A percentile compares a stretch with the other conserved stretches of the same genome.
phyloP scores from a whole-genome alignment of 1,139 yeast genomes.

The Candida dubliniensis region DNA sequence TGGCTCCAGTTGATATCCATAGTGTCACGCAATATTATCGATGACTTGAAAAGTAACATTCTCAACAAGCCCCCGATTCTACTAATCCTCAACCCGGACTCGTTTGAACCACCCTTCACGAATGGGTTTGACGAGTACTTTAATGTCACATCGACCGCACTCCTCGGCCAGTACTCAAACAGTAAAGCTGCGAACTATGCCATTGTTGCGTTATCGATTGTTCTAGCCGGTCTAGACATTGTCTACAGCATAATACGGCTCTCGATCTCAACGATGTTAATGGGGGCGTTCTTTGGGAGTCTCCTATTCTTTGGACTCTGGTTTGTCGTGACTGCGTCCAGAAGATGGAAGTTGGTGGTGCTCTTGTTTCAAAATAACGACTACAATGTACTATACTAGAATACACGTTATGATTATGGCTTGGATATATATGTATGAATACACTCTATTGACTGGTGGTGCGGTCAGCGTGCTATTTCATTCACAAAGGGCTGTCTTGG shows the following conservation, averaged over 20 bases:
- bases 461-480: background rate
- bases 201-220: conserved; percentile 10
- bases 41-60: conserved; percentile 19
- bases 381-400: conserved; percentile 12
- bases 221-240: conserved; percentile 22
- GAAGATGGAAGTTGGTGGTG: conserved; percentile 16
- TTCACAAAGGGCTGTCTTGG: conserved; percentile 25
- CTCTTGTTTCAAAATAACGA: conserved; percentile 13
- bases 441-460: background rate
- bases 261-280: conserved; percentile 17
- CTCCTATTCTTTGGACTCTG: conserved; percentile 14
- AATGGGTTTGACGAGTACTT: conserved; percentile 19
- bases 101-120: conserved; percentile 31
- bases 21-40: conserved; percentile 13
- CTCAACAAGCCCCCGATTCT: conserved; percentile 19
- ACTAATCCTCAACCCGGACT: conserved; percentile 25
- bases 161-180: conserved; percentile 8
- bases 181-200: conserved; percentile 6
- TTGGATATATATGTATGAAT: background rate
- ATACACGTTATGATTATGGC: background rate
- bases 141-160: conserved; percentile 13
- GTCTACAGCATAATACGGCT: conserved; percentile 21
- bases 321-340: conserved; percentile 14
- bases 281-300: conserved; percentile 16
- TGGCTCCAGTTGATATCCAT: conserved; percentile 10